Evolutionary conservation across 2,329 filamentous ascomycete genomes (phyloP).

Genomic region (Apiospora aurea): DNA sequence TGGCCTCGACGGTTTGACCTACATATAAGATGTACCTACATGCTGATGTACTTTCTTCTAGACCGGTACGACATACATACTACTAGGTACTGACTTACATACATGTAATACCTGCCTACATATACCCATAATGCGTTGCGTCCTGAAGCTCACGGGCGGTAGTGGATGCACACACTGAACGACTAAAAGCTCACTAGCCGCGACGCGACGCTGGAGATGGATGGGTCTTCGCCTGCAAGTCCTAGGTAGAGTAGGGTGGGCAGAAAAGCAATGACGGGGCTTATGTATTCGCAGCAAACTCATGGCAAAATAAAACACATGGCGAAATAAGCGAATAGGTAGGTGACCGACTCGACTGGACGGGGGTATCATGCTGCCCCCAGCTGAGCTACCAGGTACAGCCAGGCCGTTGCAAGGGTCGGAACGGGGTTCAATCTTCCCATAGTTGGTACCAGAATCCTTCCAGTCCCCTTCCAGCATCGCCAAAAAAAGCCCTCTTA

Average conservation of each 20-base stretch:
- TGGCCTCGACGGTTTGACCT: neutral
- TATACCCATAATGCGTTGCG: neutral
- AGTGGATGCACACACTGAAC: neutral
- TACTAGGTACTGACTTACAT: too few relatives aligned
- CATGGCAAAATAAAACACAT: conserved; percentile 18
- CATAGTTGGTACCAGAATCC: neutral
- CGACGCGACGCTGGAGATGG: neutral
- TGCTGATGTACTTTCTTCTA: neutral
- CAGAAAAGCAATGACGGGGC: conserved; percentile 6
- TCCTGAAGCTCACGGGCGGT: neutral
- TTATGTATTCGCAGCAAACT: neutral
- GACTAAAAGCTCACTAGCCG: neutral
- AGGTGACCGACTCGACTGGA: neutral
- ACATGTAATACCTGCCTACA: too few relatives aligned
- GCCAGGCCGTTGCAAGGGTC: conserved; percentile 8
- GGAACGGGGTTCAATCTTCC: conserved; percentile 4
- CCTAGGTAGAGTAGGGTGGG: neutral
- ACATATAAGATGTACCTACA: neutral
- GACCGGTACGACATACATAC: conserved; percentile 1
- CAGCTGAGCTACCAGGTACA: neutral
- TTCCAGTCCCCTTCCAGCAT: neutral
- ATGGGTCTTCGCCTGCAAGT: neutral
- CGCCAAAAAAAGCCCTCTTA: neutral
- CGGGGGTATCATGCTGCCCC: conserved; percentile 8
- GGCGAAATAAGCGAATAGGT: conserved; percentile 17